Evolutionary conservation across 2,329 filamentous ascomycete genomes (phyloP), one percentile per base, ranked within the genome.

Genomic region (Colletotrichum spinosum): DNA sequence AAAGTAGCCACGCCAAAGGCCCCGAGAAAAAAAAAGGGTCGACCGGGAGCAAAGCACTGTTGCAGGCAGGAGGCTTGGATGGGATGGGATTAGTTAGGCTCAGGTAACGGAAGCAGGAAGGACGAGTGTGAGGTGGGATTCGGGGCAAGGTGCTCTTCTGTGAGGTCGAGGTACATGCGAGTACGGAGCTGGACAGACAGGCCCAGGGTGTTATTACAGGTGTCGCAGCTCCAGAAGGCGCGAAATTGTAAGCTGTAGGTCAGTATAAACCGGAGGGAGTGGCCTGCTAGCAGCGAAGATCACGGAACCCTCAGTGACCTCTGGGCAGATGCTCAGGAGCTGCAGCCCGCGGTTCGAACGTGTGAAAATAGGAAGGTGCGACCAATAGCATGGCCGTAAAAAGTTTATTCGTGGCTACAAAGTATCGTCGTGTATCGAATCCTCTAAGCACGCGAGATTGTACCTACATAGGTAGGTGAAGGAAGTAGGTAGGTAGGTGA

Each of bases 11-110:
- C 63, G 48, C 63, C 51, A 61, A 56, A 45, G 57, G 48, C 41
- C 55, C 55, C 50, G 35, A 38, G 15, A 49, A 63, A 57, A 65
- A 63, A 65, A 65, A 62, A 66, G 53, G 63, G 63, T 66, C 63
- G 48, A 57, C 63, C 33, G 42, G 59, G 63, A 66, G 53, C 41
- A 52, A 45, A 46, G 37, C 42, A 50, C 59, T 65, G 61, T 52
- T 37, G 58, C 49, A 33, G 53, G 38, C 49, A 33, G 53, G 38
- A 65, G 57, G 57, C 62, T 60, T 65, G 56, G 13, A 9, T 46
- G 17, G 45, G 57, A 62, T 66, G 42, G 58, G 53, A 63, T 38
- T 25, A 25, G 25, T 25, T 25, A 66, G 63, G 63, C 52, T 66
- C 56, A 55, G 51, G 52, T 41, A 49, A 37, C 25, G 58, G 48